Base-by-base conservation (phyloP, 2,329 filamentous ascomycete genomes). In the Aspergillus glaucus region DNA sequence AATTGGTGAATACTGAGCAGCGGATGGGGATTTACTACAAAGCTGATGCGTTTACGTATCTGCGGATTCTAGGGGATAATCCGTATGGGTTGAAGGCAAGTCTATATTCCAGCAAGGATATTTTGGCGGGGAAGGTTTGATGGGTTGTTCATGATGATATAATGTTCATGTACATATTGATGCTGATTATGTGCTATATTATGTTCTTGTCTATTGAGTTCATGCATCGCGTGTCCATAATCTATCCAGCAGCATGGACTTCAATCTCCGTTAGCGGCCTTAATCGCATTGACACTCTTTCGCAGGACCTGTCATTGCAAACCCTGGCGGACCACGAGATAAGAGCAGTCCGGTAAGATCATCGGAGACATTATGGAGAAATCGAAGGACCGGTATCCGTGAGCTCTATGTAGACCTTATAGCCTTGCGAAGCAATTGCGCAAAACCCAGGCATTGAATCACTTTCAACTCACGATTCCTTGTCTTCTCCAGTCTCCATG, bases 11-110 rank as follows among this genome's bases (percentile, higher is more conserved):
- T 6, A 52, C 55, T 21, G 57, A 61, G 12, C 17, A 67, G 55
- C 44, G 70, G 42, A 70, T 75, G 1, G 82, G 93, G 44, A 40
- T 40, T 21, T 92, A 88, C 64, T 95, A 94, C 71, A 94, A 94
- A 62, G 79, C 79, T 57, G 85, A 88, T 72, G 82, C 79, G 1
- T 87, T 79, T 61, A 87, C 85, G 1, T 78, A 86, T 62, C 69
- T 88, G 24, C 80, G 80, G 3, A 80, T 88, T 48, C 74, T 74
- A 14, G 73, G 70, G 9, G 75, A 74, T 0, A 88, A 88, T 61
- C 65, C 75, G 1, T 88, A 79, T 75, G 78, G 77, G 1, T 67
- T 89, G 49, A 78, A 75, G 58, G 77, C 84, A 40, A 74, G 66
- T 51, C 56, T 72, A 64, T 73, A 64, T 49, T 69, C 64, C 7